Base-by-base conservation (phyloP, 805 yeast species). In the Vanderwaltozyma yarrowii region DNA sequence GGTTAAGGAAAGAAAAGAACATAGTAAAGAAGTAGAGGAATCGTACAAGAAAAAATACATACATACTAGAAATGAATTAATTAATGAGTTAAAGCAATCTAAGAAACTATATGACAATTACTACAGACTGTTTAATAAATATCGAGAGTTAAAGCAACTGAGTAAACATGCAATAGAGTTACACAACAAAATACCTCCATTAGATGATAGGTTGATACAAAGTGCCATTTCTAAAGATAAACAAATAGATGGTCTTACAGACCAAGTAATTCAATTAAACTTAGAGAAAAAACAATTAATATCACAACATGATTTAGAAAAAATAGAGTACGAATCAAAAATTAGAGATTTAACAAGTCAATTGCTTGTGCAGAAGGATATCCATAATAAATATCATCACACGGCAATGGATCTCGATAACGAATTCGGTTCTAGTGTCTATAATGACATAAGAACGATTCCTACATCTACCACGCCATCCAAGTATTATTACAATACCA, bases 91-190 rank as follows among this genome's bases (percentile, higher is more conserved):
- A 40, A 53, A 51, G 38, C 60, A 60, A 32, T 51, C 60, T 5
- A 58, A 61, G 37, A 48, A 49, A 38, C 36, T 62, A 4, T 62
- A 55, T 38, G 67, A 64, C 38, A 58, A 64, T 11, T 62, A 56
- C 34, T 58, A 53, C 36, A 46, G 49, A 21, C 54, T 61, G 23
- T 56, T 52, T 25, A 42, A 45, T 14, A 62, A 56, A 41, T 58
- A 63, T 42, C 60, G 53, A 32, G 52, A 46, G 2, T 43, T 58
- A 30, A 55, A 52, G 36, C 39, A 14, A 2, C 18, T 30, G 12
- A 45, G 38, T 11, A 30, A 30, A 24, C 24, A 36, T 13, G 28
- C 34, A n/a, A 24, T 36, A n/a, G 39, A 41, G 9, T 46, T 50
- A 5, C 46, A 45, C 24, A 40, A 35, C 11, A 28, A 35, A 15